These are phyloP conservation scores for Musa balbisiana DNA, from an alignment of 202 grass and related monocot genomes.

Conservation along the genomic window DNA sequence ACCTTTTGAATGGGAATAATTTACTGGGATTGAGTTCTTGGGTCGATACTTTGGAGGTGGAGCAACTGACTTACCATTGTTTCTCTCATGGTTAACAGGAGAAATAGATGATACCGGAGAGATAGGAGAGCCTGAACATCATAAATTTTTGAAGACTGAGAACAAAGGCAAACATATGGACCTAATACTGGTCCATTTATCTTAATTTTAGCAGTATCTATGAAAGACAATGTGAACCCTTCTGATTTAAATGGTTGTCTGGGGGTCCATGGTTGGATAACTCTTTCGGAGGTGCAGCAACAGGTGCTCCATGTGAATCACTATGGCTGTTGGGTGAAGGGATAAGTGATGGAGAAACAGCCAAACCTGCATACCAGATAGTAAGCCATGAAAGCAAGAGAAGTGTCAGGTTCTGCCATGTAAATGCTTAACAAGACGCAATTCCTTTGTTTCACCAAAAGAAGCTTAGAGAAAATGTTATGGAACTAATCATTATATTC, in stretches of 20 bases:
- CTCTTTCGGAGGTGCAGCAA: conserved; percentile 17
- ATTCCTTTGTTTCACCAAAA: background rate
- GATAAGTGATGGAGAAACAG: background rate
- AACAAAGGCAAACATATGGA: background rate
- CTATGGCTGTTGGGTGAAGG: background rate
- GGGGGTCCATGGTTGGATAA: background rate
- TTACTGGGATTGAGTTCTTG: background rate
- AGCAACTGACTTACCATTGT: conserved; percentile 4
- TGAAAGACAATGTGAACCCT: background rate
- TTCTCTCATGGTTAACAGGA: conserved; percentile 10
- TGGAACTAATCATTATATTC: background rate
- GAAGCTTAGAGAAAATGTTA: background rate
- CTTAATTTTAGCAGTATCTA: background rate
- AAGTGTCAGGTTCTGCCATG: background rate
- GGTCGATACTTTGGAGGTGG: conserved; percentile 6
- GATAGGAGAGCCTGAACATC: background rate
- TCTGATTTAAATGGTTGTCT: background rate
- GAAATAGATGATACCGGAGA: conserved; percentile 3
- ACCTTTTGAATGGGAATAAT: conserved; percentile 8
- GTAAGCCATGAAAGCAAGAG: background rate
- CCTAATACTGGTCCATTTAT: background rate
- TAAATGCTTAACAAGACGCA: background rate
- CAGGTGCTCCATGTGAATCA: background rate
- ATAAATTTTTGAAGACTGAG: background rate
- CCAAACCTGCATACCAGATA: background rate